A percentile compares a stretch with the other conserved stretches of the same genome.
Conservation (phyloP, 2,329 filamentous ascomycete species). For the Xylaria arbuscula region DNA sequence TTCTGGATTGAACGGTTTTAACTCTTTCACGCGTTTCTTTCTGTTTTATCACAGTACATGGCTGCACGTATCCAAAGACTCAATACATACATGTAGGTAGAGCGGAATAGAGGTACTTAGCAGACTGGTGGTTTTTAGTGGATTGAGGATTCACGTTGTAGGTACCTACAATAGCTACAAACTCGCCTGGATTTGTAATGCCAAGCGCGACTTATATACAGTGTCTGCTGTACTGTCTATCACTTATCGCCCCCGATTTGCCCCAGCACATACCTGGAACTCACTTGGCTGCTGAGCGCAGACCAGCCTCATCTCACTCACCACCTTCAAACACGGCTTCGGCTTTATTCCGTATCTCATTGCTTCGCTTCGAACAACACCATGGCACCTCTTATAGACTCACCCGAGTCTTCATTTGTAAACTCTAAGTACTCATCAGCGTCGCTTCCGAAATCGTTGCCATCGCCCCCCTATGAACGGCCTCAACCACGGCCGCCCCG, state of each 20-base stretch:
- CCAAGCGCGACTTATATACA: neutral
- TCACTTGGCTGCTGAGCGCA: neutral
- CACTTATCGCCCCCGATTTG: neutral
- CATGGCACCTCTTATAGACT: constrained; percentile 33
- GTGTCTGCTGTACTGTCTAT: neutral
- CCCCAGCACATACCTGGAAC: neutral
- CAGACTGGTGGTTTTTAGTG: no score
- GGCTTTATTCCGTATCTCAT: no score
- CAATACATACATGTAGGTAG: no score
- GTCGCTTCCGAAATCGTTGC: neutral
- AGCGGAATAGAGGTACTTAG: no score
- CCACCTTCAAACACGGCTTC: no score
- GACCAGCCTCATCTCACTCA: neutral
- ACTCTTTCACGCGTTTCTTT: no score
- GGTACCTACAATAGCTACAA: no score
- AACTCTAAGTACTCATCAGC: neutral
- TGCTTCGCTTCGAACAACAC: neutral
- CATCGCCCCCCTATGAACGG: constrained; percentile 46
- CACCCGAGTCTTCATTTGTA: constrained; percentile 17
- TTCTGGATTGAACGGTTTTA: no score
- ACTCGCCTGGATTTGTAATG: neutral
- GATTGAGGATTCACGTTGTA: no score
- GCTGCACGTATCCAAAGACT: no score
- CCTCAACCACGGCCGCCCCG: constrained; percentile 59
- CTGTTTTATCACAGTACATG: no score